Evolutionary conservation across 345 rosid species (phyloP), one percentile per base, ranked within the genome.

Genomic region (Eucalyptus camaldulensis): DNA sequence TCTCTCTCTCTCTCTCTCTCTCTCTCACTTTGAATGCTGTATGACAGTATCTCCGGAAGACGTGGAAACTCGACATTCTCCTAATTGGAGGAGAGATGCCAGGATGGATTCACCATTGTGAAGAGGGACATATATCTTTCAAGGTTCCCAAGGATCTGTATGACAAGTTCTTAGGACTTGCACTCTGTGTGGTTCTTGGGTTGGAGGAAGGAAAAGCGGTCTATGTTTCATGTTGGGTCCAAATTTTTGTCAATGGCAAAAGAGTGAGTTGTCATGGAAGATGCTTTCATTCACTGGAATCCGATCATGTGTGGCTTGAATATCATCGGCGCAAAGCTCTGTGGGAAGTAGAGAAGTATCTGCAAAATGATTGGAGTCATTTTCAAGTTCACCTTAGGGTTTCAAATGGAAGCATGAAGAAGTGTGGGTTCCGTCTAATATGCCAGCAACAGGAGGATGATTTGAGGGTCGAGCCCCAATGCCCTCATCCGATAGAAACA

Each of bases 21-120:
- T 22, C 62, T 56, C 62, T 5, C 51, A 13, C 49, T 54, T 10
- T 56, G 13, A 56, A 56, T 56, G 62, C 13, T 54, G 31, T 60
- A 6, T 2, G 67, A 27, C n/a, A 60, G 67, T 27, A 60, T 27
- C n/a, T 60, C 31, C 31, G 31, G 1, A 27, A 27, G 31, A 0
- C 13, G 29, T 0, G 0, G 6, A 5, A 1, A 1, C 3, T 5
- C n/a, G 0, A 27, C 0, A 10, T 60, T 3, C 4, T 60, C 67
- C 2, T 60, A 27, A 27, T 6, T 25, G 65, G n/a, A 58, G 65
- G 29, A 25, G 29, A 58, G 65, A 58, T 58, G 65, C 65, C 65
- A 25, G 65, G 13, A 58, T 58, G 65, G 65, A 58, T 58, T 58
- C 65, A 24, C 29, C 2, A 25, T 58, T 58, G 65, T 58, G 65